phyloP scores from a whole-genome alignment of 2,329 filamentous ascomycete genomes.

The Zymoseptoria ardabiliae region DNA sequence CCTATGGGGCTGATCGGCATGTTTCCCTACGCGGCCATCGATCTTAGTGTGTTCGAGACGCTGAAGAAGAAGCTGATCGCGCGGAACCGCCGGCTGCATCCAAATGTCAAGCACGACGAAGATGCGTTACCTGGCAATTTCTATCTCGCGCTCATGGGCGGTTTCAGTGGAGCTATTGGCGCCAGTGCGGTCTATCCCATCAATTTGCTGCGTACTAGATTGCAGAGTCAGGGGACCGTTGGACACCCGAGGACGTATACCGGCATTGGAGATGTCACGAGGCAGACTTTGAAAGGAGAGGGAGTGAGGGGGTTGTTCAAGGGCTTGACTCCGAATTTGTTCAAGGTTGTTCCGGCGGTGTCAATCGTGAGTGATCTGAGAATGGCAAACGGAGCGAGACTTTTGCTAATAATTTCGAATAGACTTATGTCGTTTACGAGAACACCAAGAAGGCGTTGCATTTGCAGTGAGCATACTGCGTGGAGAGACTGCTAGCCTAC shows the following conservation, averaged over 20 bases:
- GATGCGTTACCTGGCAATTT: slow-evolving; percentile 70
- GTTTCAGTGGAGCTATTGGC: slow-evolving; percentile 82
- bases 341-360: slow-evolving; percentile 93
- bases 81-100: slow-evolving; percentile 52
- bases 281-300: slow-evolving; percentile 74
- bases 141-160: slow-evolving; percentile 79
- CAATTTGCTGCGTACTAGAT: slow-evolving; percentile 74
- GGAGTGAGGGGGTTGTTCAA: slow-evolving; percentile 85
- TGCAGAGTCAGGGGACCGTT: slow-evolving; percentile 86
- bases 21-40: slow-evolving; percentile 96
- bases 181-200: slow-evolving; percentile 92
- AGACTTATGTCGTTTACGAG: slow-evolving; percentile 80
- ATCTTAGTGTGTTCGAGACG: slow-evolving; percentile 91
- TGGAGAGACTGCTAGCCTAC: not conserved
- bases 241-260: slow-evolving; percentile 86
- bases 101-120: slow-evolving; percentile 66
- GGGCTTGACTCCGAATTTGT: slow-evolving; percentile 84
- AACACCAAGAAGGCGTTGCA: slow-evolving; percentile 69
- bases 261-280: slow-evolving; percentile 81
- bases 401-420: not conserved
- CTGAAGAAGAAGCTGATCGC: slow-evolving; percentile 68
- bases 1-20: slow-evolving; percentile 92
- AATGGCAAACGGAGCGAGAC: not conserved
- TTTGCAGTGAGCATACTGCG: slow-evolving; percentile 2
- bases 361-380: slow-evolving; percentile 55